Evolutionary conservation across 495 filamentous ascomycete species (phyloP).

Genomic region (Aspergillus asperescens): DNA sequence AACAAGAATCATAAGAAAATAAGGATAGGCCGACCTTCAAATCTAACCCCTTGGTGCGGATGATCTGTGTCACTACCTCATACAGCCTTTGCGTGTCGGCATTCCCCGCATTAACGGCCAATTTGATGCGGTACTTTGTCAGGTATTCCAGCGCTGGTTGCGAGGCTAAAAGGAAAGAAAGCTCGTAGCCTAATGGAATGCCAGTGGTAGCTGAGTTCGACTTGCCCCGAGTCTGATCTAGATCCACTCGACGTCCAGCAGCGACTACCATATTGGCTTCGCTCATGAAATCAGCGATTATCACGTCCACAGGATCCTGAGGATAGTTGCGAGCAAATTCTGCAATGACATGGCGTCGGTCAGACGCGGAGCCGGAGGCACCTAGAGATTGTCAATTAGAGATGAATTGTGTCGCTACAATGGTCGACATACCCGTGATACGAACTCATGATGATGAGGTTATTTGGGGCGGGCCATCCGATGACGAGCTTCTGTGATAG

Average conservation of each 20-base stretch:
- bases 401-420: background rate
- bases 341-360: slow-evolving; percentile 52
- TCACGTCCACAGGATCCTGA: slow-evolving; percentile 51
- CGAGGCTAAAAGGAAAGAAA: slow-evolving; percentile 49
- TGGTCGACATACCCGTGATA: slow-evolving; percentile 17
- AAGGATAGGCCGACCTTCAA: slow-evolving; percentile 33
- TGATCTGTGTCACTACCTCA: slow-evolving; percentile 41
- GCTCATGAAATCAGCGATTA: slow-evolving; percentile 55
- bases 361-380: slow-evolving; percentile 51
- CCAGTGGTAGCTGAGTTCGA: background rate
- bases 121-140: slow-evolving; percentile 47
- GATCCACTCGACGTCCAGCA: slow-evolving; percentile 39
- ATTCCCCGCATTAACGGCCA: slow-evolving; percentile 57
- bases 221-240: slow-evolving; percentile 12
- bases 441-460: slow-evolving; percentile 18
- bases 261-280: slow-evolving; percentile 50
- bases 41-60: slow-evolving; percentile 37
- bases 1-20: background rate
- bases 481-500: background rate
- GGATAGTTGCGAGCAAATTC: slow-evolving; percentile 45
- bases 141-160: slow-evolving; percentile 48
- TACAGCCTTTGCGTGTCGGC: slow-evolving; percentile 45
- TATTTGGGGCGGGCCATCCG: background rate
- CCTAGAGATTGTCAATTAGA: slow-evolving; percentile 12
- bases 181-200: slow-evolving; percentile 41